phyloP scores from a whole-genome alignment of 257 asterid species.

The Henckelia pumila region DNA sequence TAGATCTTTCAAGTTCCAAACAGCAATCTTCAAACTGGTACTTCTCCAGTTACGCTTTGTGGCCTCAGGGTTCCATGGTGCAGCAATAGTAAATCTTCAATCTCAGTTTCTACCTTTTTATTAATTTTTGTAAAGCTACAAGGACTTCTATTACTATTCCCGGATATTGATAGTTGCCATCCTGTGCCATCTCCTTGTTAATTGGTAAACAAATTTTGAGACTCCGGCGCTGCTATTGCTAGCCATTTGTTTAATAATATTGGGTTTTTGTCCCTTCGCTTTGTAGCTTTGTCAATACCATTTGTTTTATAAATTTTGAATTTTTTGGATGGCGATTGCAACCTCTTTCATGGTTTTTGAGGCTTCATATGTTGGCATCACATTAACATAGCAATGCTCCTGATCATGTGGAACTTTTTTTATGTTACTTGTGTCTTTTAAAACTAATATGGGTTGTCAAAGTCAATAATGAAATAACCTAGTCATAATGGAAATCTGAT shows the following conservation, averaged over 20 bases:
- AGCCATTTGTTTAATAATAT: neutral
- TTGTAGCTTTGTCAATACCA: neutral
- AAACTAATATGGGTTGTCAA: constrained; percentile 8
- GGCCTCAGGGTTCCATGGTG: neutral
- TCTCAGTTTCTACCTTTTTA: neutral
- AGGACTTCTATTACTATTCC: neutral
- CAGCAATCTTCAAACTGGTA: neutral
- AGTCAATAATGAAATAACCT: constrained; percentile 2
- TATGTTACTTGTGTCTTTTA: constrained; percentile 6
- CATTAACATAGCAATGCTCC: constrained; percentile 15
- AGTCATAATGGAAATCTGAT: constrained; percentile 19
- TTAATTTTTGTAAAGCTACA: neutral
- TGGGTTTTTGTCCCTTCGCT: neutral
- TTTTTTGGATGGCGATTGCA: neutral
- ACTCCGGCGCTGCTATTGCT: neutral
- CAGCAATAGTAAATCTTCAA: neutral
- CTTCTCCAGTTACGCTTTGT: neutral
- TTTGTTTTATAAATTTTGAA: neutral
- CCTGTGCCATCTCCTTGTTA: neutral
- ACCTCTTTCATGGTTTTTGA: constrained; percentile 6
- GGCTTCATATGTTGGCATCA: constrained; percentile 22
- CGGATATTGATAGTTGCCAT: neutral
- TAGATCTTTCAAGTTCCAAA: neutral
- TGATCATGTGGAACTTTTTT: constrained; percentile 21
- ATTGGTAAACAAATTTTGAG: neutral